Conservation (phyloP, 1,284 basidiomycete species). For the Cutaneotrichosporon cutaneum region DNA sequence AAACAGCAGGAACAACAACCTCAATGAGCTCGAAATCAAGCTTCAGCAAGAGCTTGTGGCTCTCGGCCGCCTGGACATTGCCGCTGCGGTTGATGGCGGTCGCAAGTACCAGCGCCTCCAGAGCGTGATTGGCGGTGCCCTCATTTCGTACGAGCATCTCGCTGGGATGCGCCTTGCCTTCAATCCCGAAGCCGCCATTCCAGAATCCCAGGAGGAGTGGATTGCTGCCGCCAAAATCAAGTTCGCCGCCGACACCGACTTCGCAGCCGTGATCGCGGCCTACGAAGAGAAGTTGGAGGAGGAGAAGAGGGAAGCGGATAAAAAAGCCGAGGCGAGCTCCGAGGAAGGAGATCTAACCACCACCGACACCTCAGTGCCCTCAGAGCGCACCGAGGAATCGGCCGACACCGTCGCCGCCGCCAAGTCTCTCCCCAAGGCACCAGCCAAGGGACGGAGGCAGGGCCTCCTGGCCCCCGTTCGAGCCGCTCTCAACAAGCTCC, state of each 20-base stretch:
- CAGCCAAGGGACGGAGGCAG: no score
- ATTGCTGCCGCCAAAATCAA: not conserved
- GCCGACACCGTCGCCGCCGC: no score
- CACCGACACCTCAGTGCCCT: no score
- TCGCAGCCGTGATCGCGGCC: not conserved
- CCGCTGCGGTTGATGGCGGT: not conserved
- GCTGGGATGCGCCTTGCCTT: not conserved
- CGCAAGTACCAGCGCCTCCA: not conserved
- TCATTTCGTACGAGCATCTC: not conserved
- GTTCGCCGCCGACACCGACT: not conserved
- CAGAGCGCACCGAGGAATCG: no score
- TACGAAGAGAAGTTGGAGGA: not conserved
- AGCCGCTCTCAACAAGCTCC: no score
- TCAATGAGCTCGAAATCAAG: not conserved
- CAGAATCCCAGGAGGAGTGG: not conserved
- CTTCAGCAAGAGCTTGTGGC: not conserved
- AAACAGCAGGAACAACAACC: not conserved
- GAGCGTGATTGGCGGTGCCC: not conserved
- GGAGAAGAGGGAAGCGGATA: no score
- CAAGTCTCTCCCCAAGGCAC: no score
- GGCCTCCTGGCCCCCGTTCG: no score
- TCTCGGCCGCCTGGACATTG: not conserved
- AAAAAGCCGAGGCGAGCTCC: no score
- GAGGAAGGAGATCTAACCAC: no score
- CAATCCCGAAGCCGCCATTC: not conserved